phyloP scores from a whole-genome alignment of 306 rosid species.

The Rosa chinensis region DNA sequence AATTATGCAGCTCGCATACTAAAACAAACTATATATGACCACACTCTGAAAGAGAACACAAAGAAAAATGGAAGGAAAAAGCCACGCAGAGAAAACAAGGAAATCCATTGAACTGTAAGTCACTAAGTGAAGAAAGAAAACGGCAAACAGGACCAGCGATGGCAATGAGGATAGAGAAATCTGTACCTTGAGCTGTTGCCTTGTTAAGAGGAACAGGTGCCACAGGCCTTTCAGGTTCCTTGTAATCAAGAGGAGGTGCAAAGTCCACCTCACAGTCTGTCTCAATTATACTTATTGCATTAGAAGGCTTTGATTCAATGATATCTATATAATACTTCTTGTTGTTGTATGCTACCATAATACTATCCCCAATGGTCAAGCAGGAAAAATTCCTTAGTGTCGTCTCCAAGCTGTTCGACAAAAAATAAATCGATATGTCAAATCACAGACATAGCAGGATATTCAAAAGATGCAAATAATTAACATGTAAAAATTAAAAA shows the following conservation, averaged over 20 bases:
- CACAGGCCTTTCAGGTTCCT: slow-evolving; percentile 82
- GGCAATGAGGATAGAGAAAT: slow-evolving; percentile 3
- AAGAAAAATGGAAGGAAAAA: background rate
- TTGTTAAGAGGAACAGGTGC: slow-evolving; percentile 49
- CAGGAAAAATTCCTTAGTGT: slow-evolving; percentile 93
- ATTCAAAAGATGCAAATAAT: background rate
- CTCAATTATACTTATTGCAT: slow-evolving; percentile 92
- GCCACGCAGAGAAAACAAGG: background rate
- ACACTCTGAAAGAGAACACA: background rate
- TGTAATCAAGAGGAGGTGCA: slow-evolving; percentile 98
- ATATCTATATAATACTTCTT: slow-evolving; percentile 93
- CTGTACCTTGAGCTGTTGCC: slow-evolving; percentile 58
- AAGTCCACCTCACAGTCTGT: slow-evolving; percentile 99
- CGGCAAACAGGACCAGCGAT: background rate
- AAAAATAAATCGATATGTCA: slow-evolving; percentile 10
- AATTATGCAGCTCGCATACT: background rate
- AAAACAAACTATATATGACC: background rate
- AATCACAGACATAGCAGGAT: background rate
- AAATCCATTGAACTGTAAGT: background rate
- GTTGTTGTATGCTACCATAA: slow-evolving; percentile 98
- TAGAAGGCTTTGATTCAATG: slow-evolving; percentile 79
- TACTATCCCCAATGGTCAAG: slow-evolving; percentile 91
- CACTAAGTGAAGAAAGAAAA: slow-evolving; percentile 17
- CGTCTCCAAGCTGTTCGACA: slow-evolving; percentile 76
- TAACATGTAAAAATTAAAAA: background rate